Conservation (phyloP, 73 alveolate species). For the Uronychia binucleata region DNA sequence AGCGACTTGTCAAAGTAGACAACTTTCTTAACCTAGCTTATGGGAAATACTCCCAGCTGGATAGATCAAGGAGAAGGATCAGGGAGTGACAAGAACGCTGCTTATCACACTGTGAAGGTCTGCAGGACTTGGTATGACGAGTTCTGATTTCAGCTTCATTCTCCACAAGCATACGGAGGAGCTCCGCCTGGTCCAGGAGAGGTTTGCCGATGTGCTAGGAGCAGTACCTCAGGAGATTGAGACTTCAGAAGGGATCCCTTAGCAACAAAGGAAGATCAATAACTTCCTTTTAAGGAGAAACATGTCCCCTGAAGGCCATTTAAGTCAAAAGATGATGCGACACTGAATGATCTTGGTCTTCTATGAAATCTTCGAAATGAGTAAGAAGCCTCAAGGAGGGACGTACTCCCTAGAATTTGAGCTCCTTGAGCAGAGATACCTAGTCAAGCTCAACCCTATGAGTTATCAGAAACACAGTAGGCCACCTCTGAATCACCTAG, state of each 20-base stretch:
- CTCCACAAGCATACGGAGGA: neutral
- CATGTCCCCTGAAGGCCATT: neutral
- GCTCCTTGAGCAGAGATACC: neutral
- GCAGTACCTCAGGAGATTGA: too few relatives aligned
- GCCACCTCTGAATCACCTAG: neutral
- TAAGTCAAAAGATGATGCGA: neutral
- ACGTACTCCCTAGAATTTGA: neutral
- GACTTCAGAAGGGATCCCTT: neutral
- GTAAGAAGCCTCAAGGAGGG: neutral
- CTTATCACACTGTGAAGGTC: neutral
- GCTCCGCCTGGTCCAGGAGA: neutral
- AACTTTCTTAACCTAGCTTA: neutral
- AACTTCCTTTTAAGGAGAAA: neutral
- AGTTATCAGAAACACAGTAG: neutral
- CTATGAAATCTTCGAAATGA: neutral
- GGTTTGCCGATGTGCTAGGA: neutral
- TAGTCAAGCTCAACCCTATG: neutral
- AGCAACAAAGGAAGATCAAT: neutral
- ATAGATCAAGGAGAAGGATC: neutral
- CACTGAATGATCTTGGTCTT: neutral
- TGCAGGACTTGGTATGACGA: neutral
- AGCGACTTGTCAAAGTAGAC: conserved; percentile 53
- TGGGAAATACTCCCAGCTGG: conserved; percentile 4
- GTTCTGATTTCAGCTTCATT: neutral
- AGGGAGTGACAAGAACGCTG: neutral